These are phyloP conservation scores for Dendrocalamus sinicus DNA, from an alignment of 176 grass and related monocot species.

Conservation along the genomic window DNA sequence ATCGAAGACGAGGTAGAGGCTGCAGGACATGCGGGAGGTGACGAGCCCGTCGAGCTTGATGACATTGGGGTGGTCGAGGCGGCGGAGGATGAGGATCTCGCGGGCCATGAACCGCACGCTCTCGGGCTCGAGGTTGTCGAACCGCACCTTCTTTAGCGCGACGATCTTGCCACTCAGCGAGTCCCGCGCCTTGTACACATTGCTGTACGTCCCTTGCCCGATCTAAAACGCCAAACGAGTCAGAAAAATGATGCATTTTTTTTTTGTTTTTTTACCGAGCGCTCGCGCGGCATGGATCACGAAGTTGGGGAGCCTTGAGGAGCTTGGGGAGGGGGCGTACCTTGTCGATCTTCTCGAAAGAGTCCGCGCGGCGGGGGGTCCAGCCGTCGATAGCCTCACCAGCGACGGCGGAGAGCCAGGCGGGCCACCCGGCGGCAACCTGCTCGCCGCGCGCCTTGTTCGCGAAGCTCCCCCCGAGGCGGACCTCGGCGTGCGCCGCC, in stretches of 20 bases:
- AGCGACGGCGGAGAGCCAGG: slow-evolving; percentile 85
- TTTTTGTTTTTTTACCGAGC: not conserved
- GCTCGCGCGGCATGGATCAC: slow-evolving; percentile 38
- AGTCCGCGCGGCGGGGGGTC: slow-evolving; percentile 73
- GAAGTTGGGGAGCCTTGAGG: slow-evolving; percentile 1
- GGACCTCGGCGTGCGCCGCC: slow-evolving; percentile 39
- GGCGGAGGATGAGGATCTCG: slow-evolving; percentile 83
- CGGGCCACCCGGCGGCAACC: slow-evolving; percentile 84
- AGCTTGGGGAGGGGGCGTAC: not conserved
- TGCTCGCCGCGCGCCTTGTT: slow-evolving; percentile 81
- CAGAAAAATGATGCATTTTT: slow-evolving; percentile 37
- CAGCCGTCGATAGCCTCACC: slow-evolving; percentile 81
- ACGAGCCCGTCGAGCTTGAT: slow-evolving; percentile 79
- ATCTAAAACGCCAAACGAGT: slow-evolving; percentile 48
- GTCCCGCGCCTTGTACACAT: slow-evolving; percentile 89
- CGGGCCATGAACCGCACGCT: slow-evolving; percentile 90
- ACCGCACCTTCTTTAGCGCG: slow-evolving; percentile 88
- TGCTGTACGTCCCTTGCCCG: slow-evolving; percentile 91
- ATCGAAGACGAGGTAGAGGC: slow-evolving; percentile 84
- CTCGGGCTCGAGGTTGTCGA: slow-evolving; percentile 85
- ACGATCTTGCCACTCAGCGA: slow-evolving; percentile 73
- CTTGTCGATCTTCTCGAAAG: slow-evolving; percentile 98
- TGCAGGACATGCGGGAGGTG: slow-evolving; percentile 85
- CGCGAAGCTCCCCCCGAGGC: slow-evolving; percentile 64
- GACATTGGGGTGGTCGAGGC: slow-evolving; percentile 84